Evolutionary conservation across 495 filamentous ascomycete genomes (phyloP), one percentile per base, ranked within the genome.

Genomic region (Podospora conica): DNA sequence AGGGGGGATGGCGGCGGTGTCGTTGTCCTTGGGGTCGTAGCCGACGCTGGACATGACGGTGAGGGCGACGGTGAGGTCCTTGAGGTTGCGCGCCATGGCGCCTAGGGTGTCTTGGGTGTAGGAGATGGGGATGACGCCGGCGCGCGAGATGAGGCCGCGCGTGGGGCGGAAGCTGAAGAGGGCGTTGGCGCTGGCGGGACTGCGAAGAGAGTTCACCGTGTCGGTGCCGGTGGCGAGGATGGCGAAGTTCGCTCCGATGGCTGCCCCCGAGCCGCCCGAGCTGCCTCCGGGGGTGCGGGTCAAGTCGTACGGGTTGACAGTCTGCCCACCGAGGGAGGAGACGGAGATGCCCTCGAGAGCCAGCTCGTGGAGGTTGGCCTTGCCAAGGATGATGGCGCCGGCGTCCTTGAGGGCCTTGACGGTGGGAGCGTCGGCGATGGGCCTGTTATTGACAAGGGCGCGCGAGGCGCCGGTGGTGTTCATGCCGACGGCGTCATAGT

Each of bases 381-480:
- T 90, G 0, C 85, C 88, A 1, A 90, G 73, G 20, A 90, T 85
- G n/a, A 90, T 80, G 0, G 85, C 85, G 0, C 88, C 88, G 3
- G 84, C 85, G 2, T 76, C 67, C 20, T 74, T 79, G 9, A 90
- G 60, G 0, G 80, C 84, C 11, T 65, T 66, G 0, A 88, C 85
- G 0, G 82, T 75, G 0, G 80, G 75, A 2, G 85, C 82, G 69
- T 88, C 83, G 0, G 63, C 67, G 0, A 63, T 60, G 0, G 85
- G 84, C 23, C 66, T 69, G 18, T 83, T 80, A 7, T 75, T 67
- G 23, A 72, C 72, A 3, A 90, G 75, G 61, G 77, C 84, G 18
- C 76, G 61, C 56, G 78, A 81, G 21, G 80, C 84, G 0, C 81
- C 85, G 1, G 83, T 88, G 0, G 87, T 90, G 40, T 77, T 80